Conservation (phyloP, 805 yeast species). For the Teunomyces gatunensis region DNA sequence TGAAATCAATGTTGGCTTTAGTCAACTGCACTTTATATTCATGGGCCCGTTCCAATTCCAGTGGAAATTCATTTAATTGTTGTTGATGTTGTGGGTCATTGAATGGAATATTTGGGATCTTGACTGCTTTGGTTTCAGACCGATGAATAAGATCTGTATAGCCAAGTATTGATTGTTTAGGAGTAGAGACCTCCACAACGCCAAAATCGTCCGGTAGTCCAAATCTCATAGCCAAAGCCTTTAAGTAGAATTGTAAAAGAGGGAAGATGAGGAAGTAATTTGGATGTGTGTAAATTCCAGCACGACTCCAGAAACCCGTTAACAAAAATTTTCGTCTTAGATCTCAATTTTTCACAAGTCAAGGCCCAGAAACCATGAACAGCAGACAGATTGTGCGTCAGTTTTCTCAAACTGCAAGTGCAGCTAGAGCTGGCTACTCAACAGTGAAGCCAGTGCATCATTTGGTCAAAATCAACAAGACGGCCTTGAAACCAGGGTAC, state of each 20-base stretch:
- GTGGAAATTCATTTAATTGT: not conserved
- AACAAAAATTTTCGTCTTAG: constrained; percentile 5
- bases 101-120: not conserved
- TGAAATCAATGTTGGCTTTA: not conserved
- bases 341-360: not conserved
- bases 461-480: constrained; percentile 70
- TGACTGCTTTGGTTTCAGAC: not conserved
- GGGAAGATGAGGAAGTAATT: not conserved
- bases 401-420: constrained; percentile 46
- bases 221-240: not conserved
- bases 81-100: not conserved
- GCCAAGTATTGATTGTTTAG: not conserved
- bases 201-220: constrained; percentile 1
- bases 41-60: not conserved
- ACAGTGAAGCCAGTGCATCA: constrained; percentile 92
- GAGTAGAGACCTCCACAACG: not conserved
- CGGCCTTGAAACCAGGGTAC: constrained; percentile 70
- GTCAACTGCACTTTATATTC: not conserved
- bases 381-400: constrained; percentile 27
- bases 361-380: constrained; percentile 9
- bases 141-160: not conserved
- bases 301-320: constrained; percentile 3
- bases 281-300: constrained; percentile 6
- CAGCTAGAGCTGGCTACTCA: constrained; percentile 50
- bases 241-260: no score